Conservation (phyloP, 2,329 filamentous ascomycete species). For the Teratosphaeria epicoccoides region DNA sequence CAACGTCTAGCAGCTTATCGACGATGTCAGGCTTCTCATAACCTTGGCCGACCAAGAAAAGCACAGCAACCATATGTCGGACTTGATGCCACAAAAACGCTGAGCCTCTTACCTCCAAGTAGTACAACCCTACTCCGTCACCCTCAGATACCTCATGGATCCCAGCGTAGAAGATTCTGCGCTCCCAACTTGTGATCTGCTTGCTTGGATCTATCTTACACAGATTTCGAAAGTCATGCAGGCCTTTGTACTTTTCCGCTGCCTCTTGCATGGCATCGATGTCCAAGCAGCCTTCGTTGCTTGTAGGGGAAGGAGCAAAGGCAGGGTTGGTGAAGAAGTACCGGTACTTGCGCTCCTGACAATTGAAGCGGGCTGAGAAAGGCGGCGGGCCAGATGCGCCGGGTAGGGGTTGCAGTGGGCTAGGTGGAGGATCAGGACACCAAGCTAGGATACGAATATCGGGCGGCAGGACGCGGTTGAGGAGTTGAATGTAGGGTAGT, state of each 20-base stretch:
- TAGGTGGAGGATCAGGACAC: slow-evolving; percentile 65
- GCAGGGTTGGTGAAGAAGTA: slow-evolving; percentile 98
- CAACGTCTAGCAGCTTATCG: slow-evolving; percentile 61
- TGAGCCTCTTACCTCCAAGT: slow-evolving; percentile 77
- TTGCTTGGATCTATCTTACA: slow-evolving; percentile 89
- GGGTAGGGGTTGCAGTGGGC: background rate
- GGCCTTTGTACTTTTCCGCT: slow-evolving; percentile 67
- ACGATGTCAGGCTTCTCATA: slow-evolving; percentile 68
- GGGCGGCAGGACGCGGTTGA: slow-evolving; percentile 79
- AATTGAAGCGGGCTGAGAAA: slow-evolving; percentile 89
- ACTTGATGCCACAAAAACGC: slow-evolving; percentile 99
- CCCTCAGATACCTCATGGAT: slow-evolving; percentile 53
- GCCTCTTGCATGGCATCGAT: slow-evolving; percentile 77
- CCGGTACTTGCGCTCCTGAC: slow-evolving; percentile 78
- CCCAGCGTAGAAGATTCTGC: slow-evolving; percentile 68
- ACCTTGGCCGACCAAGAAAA: slow-evolving; percentile 88
- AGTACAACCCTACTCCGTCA: slow-evolving; percentile 56
- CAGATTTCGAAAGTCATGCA: slow-evolving; percentile 93
- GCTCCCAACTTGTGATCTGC: slow-evolving; percentile 72
- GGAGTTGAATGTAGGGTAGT: slow-evolving; percentile 66
- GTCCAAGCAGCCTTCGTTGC: slow-evolving; percentile 66
- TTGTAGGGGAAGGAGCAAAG: slow-evolving; percentile 54
- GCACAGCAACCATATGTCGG: slow-evolving; percentile 77
- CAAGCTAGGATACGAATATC: slow-evolving; percentile 89
- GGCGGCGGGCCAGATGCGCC: slow-evolving; percentile 30